Evolutionary conservation across 352 stramenopile genomes (phyloP), one percentile per base, ranked within the genome.

Genomic region (Phytopythium boreale): DNA sequence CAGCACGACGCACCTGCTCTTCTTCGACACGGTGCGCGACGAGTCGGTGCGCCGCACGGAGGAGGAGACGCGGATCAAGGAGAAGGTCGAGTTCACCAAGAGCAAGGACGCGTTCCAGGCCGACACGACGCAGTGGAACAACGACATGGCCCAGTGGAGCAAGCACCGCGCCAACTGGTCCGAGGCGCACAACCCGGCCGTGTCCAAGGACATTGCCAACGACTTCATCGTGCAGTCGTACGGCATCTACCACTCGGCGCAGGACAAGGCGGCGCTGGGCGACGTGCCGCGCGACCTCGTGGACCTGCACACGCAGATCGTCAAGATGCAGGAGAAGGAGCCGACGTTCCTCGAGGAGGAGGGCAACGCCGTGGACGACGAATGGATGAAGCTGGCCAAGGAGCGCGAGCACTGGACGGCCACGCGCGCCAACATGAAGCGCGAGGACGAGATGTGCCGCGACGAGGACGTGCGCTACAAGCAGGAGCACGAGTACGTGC

Each of bases 71-170:
- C 87, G 84, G 20, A 74, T 86, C 50, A 91, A 91, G 69, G 87
- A 95, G 65, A 95, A 95, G 74, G 82, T 95, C 22, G 87, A 95
- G 72, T 95, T 95, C 65, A 92, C 82, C 59, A 93, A 93, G 71
- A 92, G 82, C 10, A 95, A 95, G 75, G 87, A 95, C 57, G 77
- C 82, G 56, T 95, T 95, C 75, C 87, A 95, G 74, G 78, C 84
- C 19, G 87, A 95, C 67, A 95, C 87, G 39, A 87, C 82, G 27
- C 84, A 95, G 68, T 95, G 87, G 87, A 95, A 95, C 75, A 89
- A 80, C 59, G 85, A 93, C 71, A 95, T 95, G 87, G 87, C 87
- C 2, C 79, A 87, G 56, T 95, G 87, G 87, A 90, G 79, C 63
- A 91, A 90, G 68, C 87, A 95, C 72, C 87, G 87, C 62, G 87